Evolutionary conservation across 495 filamentous ascomycete species (phyloP).

Genomic region (Lasiosphaeria ovina): DNA sequence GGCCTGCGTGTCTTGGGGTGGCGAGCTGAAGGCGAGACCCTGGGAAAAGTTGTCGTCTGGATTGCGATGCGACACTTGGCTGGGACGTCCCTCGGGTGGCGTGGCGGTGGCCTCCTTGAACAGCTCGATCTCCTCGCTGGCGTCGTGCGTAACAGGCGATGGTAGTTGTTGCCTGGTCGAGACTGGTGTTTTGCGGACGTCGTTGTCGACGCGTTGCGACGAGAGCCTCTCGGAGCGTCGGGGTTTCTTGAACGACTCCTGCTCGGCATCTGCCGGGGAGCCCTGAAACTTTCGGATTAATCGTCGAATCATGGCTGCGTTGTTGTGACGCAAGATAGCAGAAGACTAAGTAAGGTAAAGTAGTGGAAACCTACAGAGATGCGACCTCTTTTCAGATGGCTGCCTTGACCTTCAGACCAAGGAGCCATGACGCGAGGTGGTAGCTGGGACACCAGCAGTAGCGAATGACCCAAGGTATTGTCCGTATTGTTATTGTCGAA

Average conservation of each 20-base stretch:
- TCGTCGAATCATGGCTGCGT: slow-evolving; percentile 28
- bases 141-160: slow-evolving; percentile 73
- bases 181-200: slow-evolving; percentile 52
- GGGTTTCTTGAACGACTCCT: slow-evolving; percentile 61
- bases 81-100: slow-evolving; percentile 61
- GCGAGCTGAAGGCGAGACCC: slow-evolving; percentile 50
- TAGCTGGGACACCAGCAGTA: not conserved
- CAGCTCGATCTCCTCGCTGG: slow-evolving; percentile 55
- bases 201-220: slow-evolving; percentile 42
- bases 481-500: no score
- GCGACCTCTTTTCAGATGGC: slow-evolving; percentile 54
- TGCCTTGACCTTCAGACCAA: slow-evolving; percentile 53
- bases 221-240: slow-evolving; percentile 61
- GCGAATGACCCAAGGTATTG: no score
- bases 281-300: slow-evolving; percentile 39
- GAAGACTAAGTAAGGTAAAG: slow-evolving; percentile 3
- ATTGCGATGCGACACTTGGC: slow-evolving; percentile 50
- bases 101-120: slow-evolving; percentile 72
- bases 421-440: slow-evolving; percentile 47
- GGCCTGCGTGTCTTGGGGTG: slow-evolving; percentile 59
- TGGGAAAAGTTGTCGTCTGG: slow-evolving; percentile 43
- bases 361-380: slow-evolving; percentile 35
- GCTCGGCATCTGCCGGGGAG: slow-evolving; percentile 42
- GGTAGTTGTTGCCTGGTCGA: slow-evolving; percentile 67
- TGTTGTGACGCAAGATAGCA: slow-evolving; percentile 21